These are phyloP conservation scores for Euphorbia celastroides DNA, from an alignment of 441 rosid genomes.

Conservation along the genomic window DNA sequence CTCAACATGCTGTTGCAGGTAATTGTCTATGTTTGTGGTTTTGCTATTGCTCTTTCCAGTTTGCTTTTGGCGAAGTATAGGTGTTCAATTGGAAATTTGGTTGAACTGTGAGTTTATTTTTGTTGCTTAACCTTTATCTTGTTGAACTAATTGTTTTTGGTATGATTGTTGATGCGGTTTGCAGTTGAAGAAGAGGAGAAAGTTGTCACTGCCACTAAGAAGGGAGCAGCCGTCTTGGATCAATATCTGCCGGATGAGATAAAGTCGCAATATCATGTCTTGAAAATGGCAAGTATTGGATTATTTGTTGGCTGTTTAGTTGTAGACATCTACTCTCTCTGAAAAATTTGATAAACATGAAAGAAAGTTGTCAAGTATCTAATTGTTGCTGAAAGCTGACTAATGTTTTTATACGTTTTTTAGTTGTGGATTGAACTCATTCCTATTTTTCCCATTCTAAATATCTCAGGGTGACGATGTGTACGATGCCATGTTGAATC, in stretches of 20 bases:
- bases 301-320: background rate
- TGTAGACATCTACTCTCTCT: background rate
- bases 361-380: background rate
- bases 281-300: slow-evolving; percentile 41
- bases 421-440: background rate
- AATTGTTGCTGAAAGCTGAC: background rate
- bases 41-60: no score
- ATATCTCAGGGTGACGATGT: slow-evolving; percentile 52
- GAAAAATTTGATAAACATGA: background rate
- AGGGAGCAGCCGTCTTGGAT: slow-evolving; percentile 69
- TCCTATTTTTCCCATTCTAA: background rate
- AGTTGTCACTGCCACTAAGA: slow-evolving; percentile 60
- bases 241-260: slow-evolving; percentile 64
- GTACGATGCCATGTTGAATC: slow-evolving; percentile 75
- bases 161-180: slow-evolving; percentile 10
- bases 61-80: background rate
- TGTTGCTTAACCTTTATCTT: background rate
- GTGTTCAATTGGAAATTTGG: background rate
- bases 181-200: slow-evolving; percentile 40
- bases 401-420: slow-evolving; percentile 1
- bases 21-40: slow-evolving; percentile 3
- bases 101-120: background rate
- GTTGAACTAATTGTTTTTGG: background rate
- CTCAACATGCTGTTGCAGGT: slow-evolving; percentile 25
- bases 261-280: slow-evolving; percentile 60